Evolutionary conservation across 306 rosid genomes (phyloP), one percentile per base, ranked within the genome.

Genomic region (Cicer yamashitae): DNA sequence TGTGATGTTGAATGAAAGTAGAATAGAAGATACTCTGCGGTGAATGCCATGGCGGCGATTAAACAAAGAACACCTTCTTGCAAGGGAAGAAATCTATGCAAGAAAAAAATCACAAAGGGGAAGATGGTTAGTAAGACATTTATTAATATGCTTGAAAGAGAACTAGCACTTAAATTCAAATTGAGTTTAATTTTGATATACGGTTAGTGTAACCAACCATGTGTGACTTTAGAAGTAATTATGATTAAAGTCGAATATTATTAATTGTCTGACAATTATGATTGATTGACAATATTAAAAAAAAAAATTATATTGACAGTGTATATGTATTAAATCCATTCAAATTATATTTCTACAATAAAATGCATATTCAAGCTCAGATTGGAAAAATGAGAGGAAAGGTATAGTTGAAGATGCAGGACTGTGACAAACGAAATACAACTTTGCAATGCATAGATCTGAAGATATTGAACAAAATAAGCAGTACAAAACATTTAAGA

Each of bases 1-100:
- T 96, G 99, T 59, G 86, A 63, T 67, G 99, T 96, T 57, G 99
- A 96, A 77, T 96, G 99, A 59, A 96, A 96, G 85, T 88, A 90
- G 88, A 96, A 96, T 51, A 96, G 86, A 39, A 96, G 97, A 76
- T 87, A 92, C 77, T 96, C 99, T 0, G 93, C 96, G 57, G 81
- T 76, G 93, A 96, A 96, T 67, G 99, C 99, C 13, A 89, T 20
- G 56, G 96, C 88, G 20, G 91, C 90, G 6, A 88, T 83, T 79
- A 96, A 85, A 83, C 92, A 88, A 53, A 96, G 97, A 63, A 93
- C 79, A 47, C 92, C 97, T 73, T 92, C 87, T 3, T 92, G 96
- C 88, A 96, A 76, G 56, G 85, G 80, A 79, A 92, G 81, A 84
- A 86, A 83, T 78, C 99, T 92, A 50, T 45, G 67, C 1, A 76